Evolutionary conservation across 75 land plant genomes (phyloP).

Genomic region (Ceratopteris richardii): DNA sequence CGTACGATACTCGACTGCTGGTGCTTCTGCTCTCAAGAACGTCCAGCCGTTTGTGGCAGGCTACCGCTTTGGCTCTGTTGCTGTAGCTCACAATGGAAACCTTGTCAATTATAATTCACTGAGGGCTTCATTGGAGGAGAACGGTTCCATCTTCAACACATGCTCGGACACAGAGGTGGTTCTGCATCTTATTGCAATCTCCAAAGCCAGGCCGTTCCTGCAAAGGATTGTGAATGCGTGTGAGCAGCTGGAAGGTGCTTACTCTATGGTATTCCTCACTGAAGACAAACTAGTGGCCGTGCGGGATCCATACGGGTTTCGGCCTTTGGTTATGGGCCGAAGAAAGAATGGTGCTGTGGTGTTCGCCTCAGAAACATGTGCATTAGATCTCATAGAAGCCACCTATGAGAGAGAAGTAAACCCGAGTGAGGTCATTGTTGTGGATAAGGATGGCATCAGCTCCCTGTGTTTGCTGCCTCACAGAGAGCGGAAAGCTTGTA

Average conservation of each 20-base stretch:
- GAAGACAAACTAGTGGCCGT: conserved; percentile 85
- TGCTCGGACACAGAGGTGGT: conserved; percentile 95
- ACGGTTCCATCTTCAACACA: conserved; percentile 85
- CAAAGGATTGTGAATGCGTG: conserved; percentile 72
- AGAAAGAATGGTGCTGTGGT: conserved; percentile 65
- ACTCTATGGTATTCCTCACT: conserved; percentile 71
- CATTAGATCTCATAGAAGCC: conserved; percentile 84
- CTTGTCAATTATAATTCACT: conserved; percentile 64
- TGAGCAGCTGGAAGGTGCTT: conserved; percentile 78
- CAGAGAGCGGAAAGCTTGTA: conserved; percentile 54
- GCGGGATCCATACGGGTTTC: conserved; percentile 81
- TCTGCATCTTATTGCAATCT: conserved; percentile 82
- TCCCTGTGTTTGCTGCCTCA: conserved; percentile 64
- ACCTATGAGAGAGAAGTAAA: conserved; percentile 65
- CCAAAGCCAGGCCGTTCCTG: conserved; percentile 62
- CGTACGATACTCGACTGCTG: conserved; percentile 89
- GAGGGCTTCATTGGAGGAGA: conserved; percentile 48
- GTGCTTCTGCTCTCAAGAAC: conserved; percentile 62
- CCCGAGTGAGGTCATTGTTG: conserved; percentile 81
- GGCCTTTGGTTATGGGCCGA: conserved; percentile 88
- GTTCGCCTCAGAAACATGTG: conserved; percentile 95
- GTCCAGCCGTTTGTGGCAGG: conserved; percentile 92
- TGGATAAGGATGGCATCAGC: conserved; percentile 54
- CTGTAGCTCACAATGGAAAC: conserved; percentile 90
- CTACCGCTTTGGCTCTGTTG: conserved; percentile 75